Base-by-base conservation (phyloP, 306 rosid species). In the Cicer pinnatifidum region DNA sequence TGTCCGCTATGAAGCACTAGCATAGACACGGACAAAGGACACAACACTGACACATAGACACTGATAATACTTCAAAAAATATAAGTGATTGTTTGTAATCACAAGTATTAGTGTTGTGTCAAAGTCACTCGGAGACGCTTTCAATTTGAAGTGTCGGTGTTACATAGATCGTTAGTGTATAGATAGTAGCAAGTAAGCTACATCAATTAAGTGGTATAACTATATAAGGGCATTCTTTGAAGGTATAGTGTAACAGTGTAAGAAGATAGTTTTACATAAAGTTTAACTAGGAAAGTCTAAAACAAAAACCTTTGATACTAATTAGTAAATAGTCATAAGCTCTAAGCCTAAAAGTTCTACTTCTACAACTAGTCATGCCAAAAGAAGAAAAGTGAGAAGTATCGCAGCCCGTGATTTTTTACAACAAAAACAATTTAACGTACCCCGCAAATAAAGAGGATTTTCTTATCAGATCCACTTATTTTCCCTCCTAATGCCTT, bases 381-480 rank as follows among this genome's bases (percentile, higher is more conserved):
- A 73, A n/a, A 51, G 58, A 67, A 50, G 64, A 8, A 46, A 72
- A 67, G 11, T 19, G 37, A 40, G 62, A 19, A 52, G 52, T 33
- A 54, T 17, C 19, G 1, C 15, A 63, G 46, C 35, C 69, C 15
- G 16, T 46, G 75, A 67, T 38, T 41, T 54, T 45, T 48, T 12
- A 12, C 71, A 12, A 37, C 43, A 61, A 8, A 51, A 57, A 37
- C 56, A 45, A 9, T 69, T 43, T 19, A 82, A 65, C 92, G 16
- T 87, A 93, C 98, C 85, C 98, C 97, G 47, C 98, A 93, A 37
- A 93, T 89, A 71, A 93, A 91, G 64, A 93, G 88, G 81, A 93
- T 82, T 75, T 77, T 88, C 53, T 79, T 91, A 56, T 77, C 75
- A 17, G 85, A 75, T 53, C 96, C 98, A 73, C 74, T 83, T 50